Evolutionary conservation across 306 rosid species (phyloP), one percentile per base, ranked within the genome.

Genomic region (Cucumis cinereus): DNA sequence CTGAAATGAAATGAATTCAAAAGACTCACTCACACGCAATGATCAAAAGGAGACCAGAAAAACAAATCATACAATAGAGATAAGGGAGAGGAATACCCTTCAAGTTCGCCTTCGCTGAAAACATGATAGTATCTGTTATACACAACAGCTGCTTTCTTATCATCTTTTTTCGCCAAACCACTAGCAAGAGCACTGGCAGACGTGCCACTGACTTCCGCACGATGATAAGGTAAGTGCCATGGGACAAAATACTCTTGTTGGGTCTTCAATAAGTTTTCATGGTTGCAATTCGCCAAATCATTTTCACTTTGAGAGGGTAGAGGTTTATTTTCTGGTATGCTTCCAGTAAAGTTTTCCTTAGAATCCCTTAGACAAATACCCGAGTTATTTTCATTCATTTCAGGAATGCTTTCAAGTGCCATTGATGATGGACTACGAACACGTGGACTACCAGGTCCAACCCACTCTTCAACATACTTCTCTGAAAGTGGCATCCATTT

Each of bases 201-300:
- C 75, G 93, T 88, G 41, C 97, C 96, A 60, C 90, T 83, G 33
- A 89, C 80, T 85, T 94, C 97, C 13, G 97, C 96, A n/a, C 96
- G 96, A 81, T 94, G 97, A 86, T 90, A 94, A 60, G 97, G 99
- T 69, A 94, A 84, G 83, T 90, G 99, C 99, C 99, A 92, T 56
- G 97, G 98, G 73, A 94, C 91, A 78, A 92, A 94, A 85, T 86
- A 94, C 57, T 94, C 99, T 79, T 94, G 97, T 28, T 89, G 95
- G 78, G 84, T 86, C 56, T 84, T 82, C 19, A 64, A 38, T 75
- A 77, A 73, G 2, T 70, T 79, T n/a, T 79, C 86, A 78, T 78
- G 85, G 38, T 70, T 49, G 59, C 77, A 81, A 79, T 77, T 77
- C 68, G 52, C 64, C 8, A 30, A 60, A 28, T 38, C 56, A 62